Conservation (phyloP, 495 filamentous ascomycete genomes). For the Aspergillus homomorphus region DNA sequence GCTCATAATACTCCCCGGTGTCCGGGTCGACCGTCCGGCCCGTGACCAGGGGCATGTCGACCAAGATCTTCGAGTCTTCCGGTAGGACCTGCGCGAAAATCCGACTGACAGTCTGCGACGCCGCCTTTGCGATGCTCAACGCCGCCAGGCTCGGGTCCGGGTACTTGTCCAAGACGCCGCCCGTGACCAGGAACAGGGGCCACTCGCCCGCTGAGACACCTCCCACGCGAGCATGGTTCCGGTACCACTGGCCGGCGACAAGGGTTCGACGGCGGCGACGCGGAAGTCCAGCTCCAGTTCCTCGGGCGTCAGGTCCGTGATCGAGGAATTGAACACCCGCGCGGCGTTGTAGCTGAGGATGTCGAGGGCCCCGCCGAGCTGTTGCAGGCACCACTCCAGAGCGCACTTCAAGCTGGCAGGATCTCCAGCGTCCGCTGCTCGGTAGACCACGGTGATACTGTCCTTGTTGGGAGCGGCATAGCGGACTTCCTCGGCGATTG, state of each 20-base stretch:
- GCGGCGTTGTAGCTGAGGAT: conserved; percentile 19
- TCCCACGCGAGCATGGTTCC: conserved; percentile 12
- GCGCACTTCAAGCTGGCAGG: conserved; percentile 5
- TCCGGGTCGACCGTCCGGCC: not conserved
- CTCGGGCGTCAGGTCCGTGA: conserved; percentile 2
- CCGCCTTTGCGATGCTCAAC: conserved; percentile 1
- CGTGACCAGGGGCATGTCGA: conserved; percentile 11
- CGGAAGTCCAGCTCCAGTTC: conserved; percentile 13
- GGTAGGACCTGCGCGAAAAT: conserved; percentile 11
- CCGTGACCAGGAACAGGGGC: conserved; percentile 16
- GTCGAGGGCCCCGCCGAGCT: conserved; percentile 12
- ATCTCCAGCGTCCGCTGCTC: conserved; percentile 9
- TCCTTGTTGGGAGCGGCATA: not conserved
- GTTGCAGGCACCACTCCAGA: conserved; percentile 14
- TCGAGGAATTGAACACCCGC: not conserved
- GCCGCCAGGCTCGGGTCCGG: not conserved
- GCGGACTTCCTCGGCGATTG: conserved; percentile 9
- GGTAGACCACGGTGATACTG: not conserved
- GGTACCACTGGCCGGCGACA: conserved; percentile 18
- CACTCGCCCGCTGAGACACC: conserved; percentile 8
- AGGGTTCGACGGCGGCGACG: conserved; percentile 17
- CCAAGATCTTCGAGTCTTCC: conserved; percentile 2
- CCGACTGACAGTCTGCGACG: conserved; percentile 11
- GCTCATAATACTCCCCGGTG: conserved; percentile 1
- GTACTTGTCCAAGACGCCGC: conserved; percentile 7